phyloP scores from a whole-genome alignment of 1,139 yeast species.

The Yamadazyma atmosphaerica region DNA sequence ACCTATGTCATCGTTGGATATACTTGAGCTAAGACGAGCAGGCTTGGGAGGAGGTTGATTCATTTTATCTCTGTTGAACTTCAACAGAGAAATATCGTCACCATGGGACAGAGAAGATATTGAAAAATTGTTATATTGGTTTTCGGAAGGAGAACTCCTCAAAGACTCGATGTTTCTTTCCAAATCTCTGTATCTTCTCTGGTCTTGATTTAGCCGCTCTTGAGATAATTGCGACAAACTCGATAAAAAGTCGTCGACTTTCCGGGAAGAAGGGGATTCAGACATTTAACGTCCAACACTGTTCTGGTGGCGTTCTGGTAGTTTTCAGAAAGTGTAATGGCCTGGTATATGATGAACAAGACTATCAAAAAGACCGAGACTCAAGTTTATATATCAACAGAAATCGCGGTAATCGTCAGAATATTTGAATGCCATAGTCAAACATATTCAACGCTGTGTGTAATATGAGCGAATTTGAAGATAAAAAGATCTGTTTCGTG shows the following conservation, averaged over 20 bases:
- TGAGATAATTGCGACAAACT: slow-evolving; percentile 16
- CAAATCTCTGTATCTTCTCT: slow-evolving; percentile 12
- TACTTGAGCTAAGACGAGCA: background rate
- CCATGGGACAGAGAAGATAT: background rate
- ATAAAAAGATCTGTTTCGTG: slow-evolving; percentile 39
- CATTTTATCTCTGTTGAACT: too few relatives aligned
- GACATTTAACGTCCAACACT: slow-evolving; percentile 6
- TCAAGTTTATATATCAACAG: background rate
- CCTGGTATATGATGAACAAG: too few relatives aligned
- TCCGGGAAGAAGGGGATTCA: slow-evolving; percentile 14
- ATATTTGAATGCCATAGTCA: too few relatives aligned
- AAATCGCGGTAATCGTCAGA: background rate
- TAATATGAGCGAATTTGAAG: slow-evolving; percentile 12
- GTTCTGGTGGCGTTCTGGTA: too few relatives aligned
- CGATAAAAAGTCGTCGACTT: slow-evolving; percentile 16
- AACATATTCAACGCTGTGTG: too few relatives aligned
- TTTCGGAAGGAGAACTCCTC: background rate
- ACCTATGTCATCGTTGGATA: too few relatives aligned
- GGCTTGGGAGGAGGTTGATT: background rate
- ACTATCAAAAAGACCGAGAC: too few relatives aligned
- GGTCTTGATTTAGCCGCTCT: slow-evolving; percentile 14
- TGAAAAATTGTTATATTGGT: background rate
- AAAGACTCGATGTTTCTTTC: slow-evolving; percentile 10
- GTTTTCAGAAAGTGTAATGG: too few relatives aligned
- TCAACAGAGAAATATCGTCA: background rate